A percentile compares a stretch with the other conserved stretches of the same genome.
Evolutionary conservation across 306 rosid species (phyloP).

Genomic region (Quercus rubra): DNA sequence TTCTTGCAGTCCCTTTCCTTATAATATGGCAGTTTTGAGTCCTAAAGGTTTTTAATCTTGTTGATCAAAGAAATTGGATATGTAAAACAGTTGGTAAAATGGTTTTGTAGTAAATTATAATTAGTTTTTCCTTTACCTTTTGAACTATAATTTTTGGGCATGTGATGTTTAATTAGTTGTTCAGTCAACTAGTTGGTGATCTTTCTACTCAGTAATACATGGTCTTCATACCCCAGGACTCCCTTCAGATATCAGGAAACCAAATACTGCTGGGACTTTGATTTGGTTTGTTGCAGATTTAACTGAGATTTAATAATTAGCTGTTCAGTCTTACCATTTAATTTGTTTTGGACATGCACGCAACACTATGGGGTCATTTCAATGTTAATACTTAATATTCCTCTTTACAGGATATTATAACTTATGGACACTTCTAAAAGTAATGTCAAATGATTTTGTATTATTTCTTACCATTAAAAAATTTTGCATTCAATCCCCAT

Average conservation of each 20-base stretch:
- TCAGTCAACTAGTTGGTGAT: neutral
- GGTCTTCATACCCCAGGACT: neutral
- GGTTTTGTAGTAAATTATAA: neutral
- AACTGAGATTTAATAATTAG: neutral
- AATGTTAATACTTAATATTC: neutral
- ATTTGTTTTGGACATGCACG: neutral
- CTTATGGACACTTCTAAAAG: neutral
- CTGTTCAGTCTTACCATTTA: neutral
- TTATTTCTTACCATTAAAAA: neutral
- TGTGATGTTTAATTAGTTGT: neutral
- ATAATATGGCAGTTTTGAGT: constrained; percentile 7
- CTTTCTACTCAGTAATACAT: neutral
- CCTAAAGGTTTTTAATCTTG: neutral
- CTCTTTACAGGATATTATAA: neutral
- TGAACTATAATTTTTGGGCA: neutral
- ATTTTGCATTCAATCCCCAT: neutral
- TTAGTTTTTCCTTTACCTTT: neutral
- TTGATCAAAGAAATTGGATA: neutral
- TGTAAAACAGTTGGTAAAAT: neutral
- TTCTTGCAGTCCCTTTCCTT: constrained; percentile 24
- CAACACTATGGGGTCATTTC: neutral
- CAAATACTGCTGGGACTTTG: neutral
- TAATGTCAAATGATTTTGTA: neutral
- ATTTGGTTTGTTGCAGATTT: neutral
- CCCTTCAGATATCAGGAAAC: neutral